Conservation (phyloP, 306 rosid species). For the Lablab purpureus region DNA sequence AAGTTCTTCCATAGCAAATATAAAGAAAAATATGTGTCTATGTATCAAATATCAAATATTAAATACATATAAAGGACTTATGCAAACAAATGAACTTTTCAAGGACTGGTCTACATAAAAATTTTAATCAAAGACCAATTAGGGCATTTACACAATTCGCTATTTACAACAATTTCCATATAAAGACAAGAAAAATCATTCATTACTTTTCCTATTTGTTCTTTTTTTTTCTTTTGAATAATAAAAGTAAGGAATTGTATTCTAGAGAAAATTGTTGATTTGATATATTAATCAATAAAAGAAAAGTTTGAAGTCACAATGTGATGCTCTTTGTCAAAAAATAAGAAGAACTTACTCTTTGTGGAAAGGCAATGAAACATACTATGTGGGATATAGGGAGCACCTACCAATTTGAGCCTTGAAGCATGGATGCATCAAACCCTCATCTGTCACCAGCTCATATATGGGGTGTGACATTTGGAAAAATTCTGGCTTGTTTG, state of each 20-base stretch:
- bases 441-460: slow-evolving; percentile 83
- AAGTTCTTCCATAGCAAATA: no score
- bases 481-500: slow-evolving; percentile 84
- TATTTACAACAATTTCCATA: background rate
- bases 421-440: slow-evolving; percentile 83
- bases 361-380: background rate
- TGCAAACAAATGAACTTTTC: no score
- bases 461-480: slow-evolving; percentile 82
- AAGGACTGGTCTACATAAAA: no score
- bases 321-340: background rate
- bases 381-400: background rate
- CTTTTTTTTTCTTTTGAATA: background rate
- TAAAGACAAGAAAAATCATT: background rate
- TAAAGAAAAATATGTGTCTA: no score
- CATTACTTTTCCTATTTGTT: background rate
- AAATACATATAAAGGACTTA: no score
- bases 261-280: background rate
- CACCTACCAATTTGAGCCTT: slow-evolving; percentile 65
- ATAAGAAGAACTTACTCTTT: background rate
- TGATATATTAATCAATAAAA: background rate
- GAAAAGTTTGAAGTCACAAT: background rate
- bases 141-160: no score
- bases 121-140: no score
- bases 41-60: no score
- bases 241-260: background rate